These are phyloP conservation scores for Fraxinus americana DNA, from an alignment of 257 asterid genomes.

Conservation along the genomic window DNA sequence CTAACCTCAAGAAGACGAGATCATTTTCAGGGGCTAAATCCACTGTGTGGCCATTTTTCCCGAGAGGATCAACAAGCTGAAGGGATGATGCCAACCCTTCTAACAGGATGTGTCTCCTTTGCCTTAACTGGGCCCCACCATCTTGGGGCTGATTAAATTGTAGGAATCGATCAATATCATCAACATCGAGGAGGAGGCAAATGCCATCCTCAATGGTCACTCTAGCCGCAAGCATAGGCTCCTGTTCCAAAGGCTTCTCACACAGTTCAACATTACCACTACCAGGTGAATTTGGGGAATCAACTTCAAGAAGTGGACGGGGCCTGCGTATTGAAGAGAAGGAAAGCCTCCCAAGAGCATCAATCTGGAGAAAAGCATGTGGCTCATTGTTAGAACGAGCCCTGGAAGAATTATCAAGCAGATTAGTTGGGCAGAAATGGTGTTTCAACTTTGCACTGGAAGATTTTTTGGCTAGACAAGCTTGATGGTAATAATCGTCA, in stretches of 20 bases:
- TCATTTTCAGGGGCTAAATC: slow-evolving; percentile 57
- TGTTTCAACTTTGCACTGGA: slow-evolving; percentile 71
- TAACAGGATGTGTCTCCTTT: slow-evolving; percentile 61
- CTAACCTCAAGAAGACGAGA: slow-evolving; percentile 55
- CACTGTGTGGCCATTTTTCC: slow-evolving; percentile 52
- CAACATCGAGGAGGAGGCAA: slow-evolving; percentile 81
- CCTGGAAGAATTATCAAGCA: slow-evolving; percentile 63
- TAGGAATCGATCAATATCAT: slow-evolving; percentile 83
- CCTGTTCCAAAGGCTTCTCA: slow-evolving; percentile 93
- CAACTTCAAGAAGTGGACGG: slow-evolving; percentile 92
- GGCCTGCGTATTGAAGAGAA: slow-evolving; percentile 96
- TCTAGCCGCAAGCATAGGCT: slow-evolving; percentile 98
- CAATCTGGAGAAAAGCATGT: slow-evolving; percentile 88
- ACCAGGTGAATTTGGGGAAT: slow-evolving; percentile 57
- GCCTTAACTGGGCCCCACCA: slow-evolving; percentile 63
- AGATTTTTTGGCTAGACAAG: slow-evolving; percentile 78
- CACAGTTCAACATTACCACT: slow-evolving; percentile 44
- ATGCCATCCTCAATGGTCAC: slow-evolving; percentile 88
- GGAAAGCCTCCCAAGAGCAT: slow-evolving; percentile 90
- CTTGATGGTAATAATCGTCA: slow-evolving; percentile 94
- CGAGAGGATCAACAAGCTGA: slow-evolving; percentile 75
- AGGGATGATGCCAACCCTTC: slow-evolving; percentile 76
- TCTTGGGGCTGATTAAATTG: slow-evolving; percentile 71
- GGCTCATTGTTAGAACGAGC: slow-evolving; percentile 73
- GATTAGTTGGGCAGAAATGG: slow-evolving; percentile 79